Evolutionary conservation across 768 basidiomycete genomes (phyloP).

Genomic region (Naematelia aurantialba): DNA sequence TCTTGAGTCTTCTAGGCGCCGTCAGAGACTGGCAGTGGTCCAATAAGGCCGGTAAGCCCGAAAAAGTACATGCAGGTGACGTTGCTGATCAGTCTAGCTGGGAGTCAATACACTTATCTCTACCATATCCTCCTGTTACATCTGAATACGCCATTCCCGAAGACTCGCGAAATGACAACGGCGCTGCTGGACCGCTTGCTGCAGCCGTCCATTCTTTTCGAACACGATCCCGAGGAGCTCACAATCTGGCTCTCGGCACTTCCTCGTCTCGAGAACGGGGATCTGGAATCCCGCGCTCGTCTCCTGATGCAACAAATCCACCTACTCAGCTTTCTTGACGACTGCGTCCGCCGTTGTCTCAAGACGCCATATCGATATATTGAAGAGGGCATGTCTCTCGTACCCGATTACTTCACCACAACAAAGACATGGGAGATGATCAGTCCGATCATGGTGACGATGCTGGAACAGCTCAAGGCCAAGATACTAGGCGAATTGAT

Average conservation of each 20-base stretch:
- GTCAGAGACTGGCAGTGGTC: conserved; percentile 78
- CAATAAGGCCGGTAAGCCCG: conserved; percentile 62
- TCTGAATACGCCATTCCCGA: conserved; percentile 55
- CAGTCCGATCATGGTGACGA: conserved; percentile 74
- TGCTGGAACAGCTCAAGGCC: conserved; percentile 71
- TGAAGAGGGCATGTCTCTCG: conserved; percentile 60
- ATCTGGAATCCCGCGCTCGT: no score
- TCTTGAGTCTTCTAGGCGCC: conserved; percentile 67
- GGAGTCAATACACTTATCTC: conserved; percentile 61
- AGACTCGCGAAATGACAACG: conserved; percentile 57
- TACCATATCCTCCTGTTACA: conserved; percentile 68
- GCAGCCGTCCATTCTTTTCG: conserved; percentile 70
- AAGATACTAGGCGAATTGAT: conserved; percentile 62
- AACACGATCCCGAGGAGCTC: conserved; percentile 68
- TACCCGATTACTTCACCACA: conserved; percentile 28
- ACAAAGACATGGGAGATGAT: conserved; percentile 41
- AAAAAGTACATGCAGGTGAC: not conserved
- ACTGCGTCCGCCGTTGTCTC: conserved; percentile 73
- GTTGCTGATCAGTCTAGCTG: conserved; percentile 25
- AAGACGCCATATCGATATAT: conserved; percentile 83
- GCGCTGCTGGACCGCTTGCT: conserved; percentile 65
- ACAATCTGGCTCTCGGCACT: conserved; percentile 69
- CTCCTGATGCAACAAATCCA: conserved; percentile 52
- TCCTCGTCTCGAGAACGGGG: conserved; percentile 57
- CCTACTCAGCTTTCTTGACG: conserved; percentile 70